Base-by-base conservation (phyloP, 2,329 filamentous ascomycete species). In the Fusarium papillatum region DNA sequence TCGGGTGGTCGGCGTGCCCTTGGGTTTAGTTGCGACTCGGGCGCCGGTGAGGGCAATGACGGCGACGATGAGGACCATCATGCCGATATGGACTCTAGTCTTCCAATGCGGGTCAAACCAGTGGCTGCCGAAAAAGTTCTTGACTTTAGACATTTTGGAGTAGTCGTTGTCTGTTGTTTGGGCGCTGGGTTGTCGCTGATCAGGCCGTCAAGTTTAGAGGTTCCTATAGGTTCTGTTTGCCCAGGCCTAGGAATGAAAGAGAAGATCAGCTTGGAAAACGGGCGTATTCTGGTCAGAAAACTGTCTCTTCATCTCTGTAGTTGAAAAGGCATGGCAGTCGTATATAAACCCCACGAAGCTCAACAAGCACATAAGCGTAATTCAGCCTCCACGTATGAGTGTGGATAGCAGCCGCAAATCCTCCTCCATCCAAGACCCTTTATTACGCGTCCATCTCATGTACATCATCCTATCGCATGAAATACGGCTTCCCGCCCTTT, bases 101-200 rank as follows among this genome's bases (percentile, higher is more conserved):
- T 76, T 78, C 71, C 74, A 70, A 10, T 63, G 43, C 1, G 59
- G 43, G 11, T 76, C 71, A 1, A 78, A 76, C 48, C 64, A 75
- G 26, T 43, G 65, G 48, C 69, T 72, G 2, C 64, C 41, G 17
- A 76, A 76, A 19, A 76, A 72, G 36, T 41, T 16, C 22, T 39
- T 59, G 16, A 75, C 46, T n/a, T 48, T 53, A 50, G 59, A 64
- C 75, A 77, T 29, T 1, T n/a, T 39, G 38, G 17, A 39, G 36
- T 13, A 11, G 14, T 13, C 22, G 5, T 36, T 36, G 19, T 7
- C 17, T 17, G 41, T 29, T 22, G 19, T 5, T 61, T 29, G 11
- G 13, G 4, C 19, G 13, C 29, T 31, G 2, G 36, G 16, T 39
- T 60, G 22, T 41, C 16, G 22, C 11, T 19, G 24, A 11, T 61